phyloP scores from a whole-genome alignment of 108 stramenopile species.

The Mediolabrus comicus region DNA sequence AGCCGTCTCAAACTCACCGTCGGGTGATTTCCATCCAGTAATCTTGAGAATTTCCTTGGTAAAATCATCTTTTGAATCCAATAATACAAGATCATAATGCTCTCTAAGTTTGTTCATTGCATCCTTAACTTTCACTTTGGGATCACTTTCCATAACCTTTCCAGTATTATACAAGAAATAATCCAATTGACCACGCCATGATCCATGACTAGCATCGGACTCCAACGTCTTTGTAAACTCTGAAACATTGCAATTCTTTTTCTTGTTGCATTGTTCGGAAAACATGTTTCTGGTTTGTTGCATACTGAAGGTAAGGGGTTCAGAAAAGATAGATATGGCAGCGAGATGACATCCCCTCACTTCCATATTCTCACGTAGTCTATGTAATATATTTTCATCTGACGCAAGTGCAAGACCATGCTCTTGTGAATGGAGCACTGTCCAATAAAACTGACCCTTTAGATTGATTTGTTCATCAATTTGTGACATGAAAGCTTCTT shows the following conservation, averaged over 20 bases:
- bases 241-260: conserved; percentile 9
- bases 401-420: conserved; percentile 8
- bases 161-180: conserved; percentile 35
- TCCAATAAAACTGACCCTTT: conserved; percentile 24
- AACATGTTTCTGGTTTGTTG: conserved; percentile 28
- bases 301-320: conserved; percentile 32
- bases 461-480: conserved; percentile 15
- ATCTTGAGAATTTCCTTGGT: conserved; percentile 18
- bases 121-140: conserved; percentile 25
- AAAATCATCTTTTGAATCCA: conserved; percentile 22
- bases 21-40: conserved; percentile 29
- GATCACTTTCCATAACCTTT: background rate
- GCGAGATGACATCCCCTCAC: conserved; percentile 26
- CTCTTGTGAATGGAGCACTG: conserved; percentile 21
- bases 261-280: conserved; percentile 9
- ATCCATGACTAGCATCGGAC: background rate
- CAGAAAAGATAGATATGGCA: conserved; percentile 21
- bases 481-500: conserved; percentile 3
- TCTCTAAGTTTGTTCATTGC: conserved; percentile 22
- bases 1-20: background rate
- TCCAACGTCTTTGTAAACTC: conserved; percentile 20
- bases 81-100: conserved; percentile 36
- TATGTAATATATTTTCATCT: conserved; percentile 9
- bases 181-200: conserved; percentile 40
- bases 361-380: conserved; percentile 18